Percentiles rank a stretch among this genome's conserved stretches.
phyloP scores from a whole-genome alignment of 441 rosid species.

The Gossypium armourianum region DNA sequence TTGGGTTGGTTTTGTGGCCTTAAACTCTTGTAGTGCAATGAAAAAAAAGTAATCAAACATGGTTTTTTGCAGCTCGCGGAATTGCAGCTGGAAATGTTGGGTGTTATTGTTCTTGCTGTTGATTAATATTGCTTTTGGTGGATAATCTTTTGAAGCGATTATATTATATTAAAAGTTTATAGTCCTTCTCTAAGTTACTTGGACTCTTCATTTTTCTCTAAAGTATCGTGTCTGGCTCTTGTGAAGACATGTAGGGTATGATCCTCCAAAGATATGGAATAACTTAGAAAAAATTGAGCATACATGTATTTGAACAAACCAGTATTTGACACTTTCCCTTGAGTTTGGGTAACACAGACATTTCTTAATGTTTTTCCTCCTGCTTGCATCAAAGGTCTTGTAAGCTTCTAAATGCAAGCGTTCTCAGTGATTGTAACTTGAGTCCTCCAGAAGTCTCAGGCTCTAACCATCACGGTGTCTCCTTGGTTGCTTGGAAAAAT shows the following conservation, averaged over 20 bases:
- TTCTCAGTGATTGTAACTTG: not conserved
- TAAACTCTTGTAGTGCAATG: not conserved
- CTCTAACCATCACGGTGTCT: not conserved
- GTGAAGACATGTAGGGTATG: not conserved
- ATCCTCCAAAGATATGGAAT: not conserved
- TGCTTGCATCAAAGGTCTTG: not conserved
- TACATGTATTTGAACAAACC: not conserved
- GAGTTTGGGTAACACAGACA: not conserved
- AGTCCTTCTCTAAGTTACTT: not conserved
- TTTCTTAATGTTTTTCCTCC: not conserved
- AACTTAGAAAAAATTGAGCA: not conserved
- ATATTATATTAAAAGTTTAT: not conserved
- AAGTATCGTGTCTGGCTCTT: not conserved
- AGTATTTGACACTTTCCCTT: not conserved
- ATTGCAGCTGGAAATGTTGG: not conserved
- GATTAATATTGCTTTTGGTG: not conserved
- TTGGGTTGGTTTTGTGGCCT: not conserved
- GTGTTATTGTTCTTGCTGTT: not conserved
- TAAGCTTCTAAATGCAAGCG: not conserved
- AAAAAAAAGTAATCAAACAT: not conserved
- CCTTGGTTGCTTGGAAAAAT: not conserved
- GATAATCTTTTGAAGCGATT: not conserved
- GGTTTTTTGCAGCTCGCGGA: not conserved
- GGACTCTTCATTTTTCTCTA: not conserved
- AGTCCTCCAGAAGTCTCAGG: not conserved